Base-by-base conservation (phyloP, 805 yeast genomes). In the Clavispora phyllophila region DNA sequence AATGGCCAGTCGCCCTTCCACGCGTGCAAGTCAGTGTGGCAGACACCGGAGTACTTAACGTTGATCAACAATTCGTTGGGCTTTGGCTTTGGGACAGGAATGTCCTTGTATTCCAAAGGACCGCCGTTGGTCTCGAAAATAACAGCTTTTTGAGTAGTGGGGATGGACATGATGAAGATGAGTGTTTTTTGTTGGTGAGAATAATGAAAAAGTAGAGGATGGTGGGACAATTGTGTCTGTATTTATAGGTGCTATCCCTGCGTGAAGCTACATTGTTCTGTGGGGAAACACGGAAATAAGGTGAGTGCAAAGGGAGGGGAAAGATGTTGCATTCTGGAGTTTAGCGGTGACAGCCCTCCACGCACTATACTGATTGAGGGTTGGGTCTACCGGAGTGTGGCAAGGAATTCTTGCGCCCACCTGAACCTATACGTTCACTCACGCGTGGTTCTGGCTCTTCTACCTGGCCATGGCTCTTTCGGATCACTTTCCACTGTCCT, bases 1-100 rank as follows among this genome's bases (percentile, higher is more conserved):
- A 84, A 72, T 40, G 95, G 93, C 95, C 95, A 87, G 70, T 88
- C 96, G 59, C 95, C 95, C 63, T 84, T 79, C 90, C 93, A 86
- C 43, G 95, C 95, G 72, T 88, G 96, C 63, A 88, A 77, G 62
- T 87, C 96, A 28, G 96, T 87, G 75, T 89, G 96, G 70, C 96
- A 87, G 44, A 87, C 95, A 68, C 96, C 96, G 22, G 95, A 80
- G 75, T 82, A 87, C 70, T 80, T 81, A 66, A 88, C 81, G 65
- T 88, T 81, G 68, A 88, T 73, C 62, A 88, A 75, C 53, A 87
- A 73, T 68, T 87, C 90, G 61, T 81, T 82, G 46, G 87, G 69
- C 61, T 77, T 82, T 56, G 95, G 95, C 38, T 62, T 66, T 57
- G 95, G 95, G 44, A 87, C 91, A 41, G 90, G 84, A 49, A 86